Evolutionary conservation across 805 yeast species (phyloP).

Genomic region (Zygoascus bituminiphila): DNA sequence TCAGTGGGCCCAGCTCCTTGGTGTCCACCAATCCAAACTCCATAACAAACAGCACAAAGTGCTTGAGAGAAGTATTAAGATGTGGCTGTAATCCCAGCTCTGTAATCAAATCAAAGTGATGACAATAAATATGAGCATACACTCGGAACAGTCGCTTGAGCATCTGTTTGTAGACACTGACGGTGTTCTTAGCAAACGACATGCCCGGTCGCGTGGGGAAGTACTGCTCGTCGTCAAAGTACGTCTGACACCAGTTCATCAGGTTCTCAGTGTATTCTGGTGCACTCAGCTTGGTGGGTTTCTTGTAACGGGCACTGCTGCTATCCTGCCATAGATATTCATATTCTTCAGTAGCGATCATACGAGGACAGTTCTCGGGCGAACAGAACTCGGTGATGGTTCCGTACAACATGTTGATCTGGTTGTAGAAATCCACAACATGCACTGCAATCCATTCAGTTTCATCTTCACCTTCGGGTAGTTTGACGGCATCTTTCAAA

Average conservation of each 20-base stretch:
- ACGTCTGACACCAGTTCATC: conserved; percentile 93
- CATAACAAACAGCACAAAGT: conserved; percentile 77
- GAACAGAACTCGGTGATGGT: conserved; percentile 95
- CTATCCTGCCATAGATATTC: conserved; percentile 94
- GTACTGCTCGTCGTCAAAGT: conserved; percentile 79
- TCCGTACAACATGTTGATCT: conserved; percentile 92
- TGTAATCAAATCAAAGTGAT: conserved; percentile 90
- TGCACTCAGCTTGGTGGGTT: conserved; percentile 84
- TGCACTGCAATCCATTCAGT: conserved; percentile 97
- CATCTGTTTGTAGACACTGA: conserved; percentile 70
- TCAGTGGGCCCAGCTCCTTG: conserved; percentile 87
- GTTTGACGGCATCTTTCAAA: conserved; percentile 82
- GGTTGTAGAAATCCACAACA: conserved; percentile 95
- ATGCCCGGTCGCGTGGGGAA: conserved; percentile 88
- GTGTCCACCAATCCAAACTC: conserved; percentile 71
- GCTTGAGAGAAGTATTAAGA: conserved; percentile 88
- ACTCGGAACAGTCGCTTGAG: conserved; percentile 88
- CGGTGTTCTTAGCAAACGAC: conserved; percentile 84
- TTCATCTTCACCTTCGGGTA: conserved; percentile 86
- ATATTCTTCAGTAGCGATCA: conserved; percentile 96
- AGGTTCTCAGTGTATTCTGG: conserved; percentile 90
- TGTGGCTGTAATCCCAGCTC: conserved; percentile 90
- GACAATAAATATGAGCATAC: conserved; percentile 96
- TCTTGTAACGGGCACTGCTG: conserved; percentile 39
- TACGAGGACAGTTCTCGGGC: conserved; percentile 87